Evolutionary conservation across 176 grass and related monocot species (phyloP), one percentile per base, ranked within the genome.

Genomic region (Triticum timopheevii): DNA sequence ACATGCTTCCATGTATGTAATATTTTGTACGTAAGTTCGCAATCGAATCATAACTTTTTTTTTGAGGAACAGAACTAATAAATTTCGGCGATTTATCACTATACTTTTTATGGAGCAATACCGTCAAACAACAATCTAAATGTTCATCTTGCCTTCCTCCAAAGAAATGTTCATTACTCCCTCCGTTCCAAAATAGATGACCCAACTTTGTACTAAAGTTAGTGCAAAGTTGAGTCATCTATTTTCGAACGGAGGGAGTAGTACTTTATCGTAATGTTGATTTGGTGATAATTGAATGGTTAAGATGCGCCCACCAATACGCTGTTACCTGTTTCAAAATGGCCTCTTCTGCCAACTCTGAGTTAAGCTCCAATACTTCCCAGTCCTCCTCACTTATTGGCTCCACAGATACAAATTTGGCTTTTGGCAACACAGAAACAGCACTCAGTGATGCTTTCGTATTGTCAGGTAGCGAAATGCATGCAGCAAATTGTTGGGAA

Each of bases 401-500:
- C 71, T 74, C 71, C 40, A 74, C 40, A 13, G 71, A 74, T 49
- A 74, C 71, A 28, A 74, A 74, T 74, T 74, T 74, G 40, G 71
- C 71, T 74, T 74, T 74, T 49, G 71, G 71, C 71, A 74, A 74
- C 71, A 49, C 71, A 74, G 71, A 49, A 74, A 74, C 40, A 74
- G 71, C 71, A 74, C 40, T 74, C 6, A 74, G 13, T 13, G 71
- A 74, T 74, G 71, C 71, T 49, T 49, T 49, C 45, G 71, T 74
- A 27, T 49, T 47, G 71, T 28, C 42, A 28, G 71, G 39, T 74
- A 49, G 44, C 23, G 45, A 65, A 80, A 65, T 80, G 12, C 49
- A 58, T 34, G 27, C 49, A 34, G 75, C 28, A 77, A 77, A 77
- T 33, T 77, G 47, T 10, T 58, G 75, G 12, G 75, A 77, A 77